These are phyloP conservation scores for Hymenoscyphus albidus DNA, from an alignment of 2,329 filamentous ascomycete species.

Conservation along the genomic window DNA sequence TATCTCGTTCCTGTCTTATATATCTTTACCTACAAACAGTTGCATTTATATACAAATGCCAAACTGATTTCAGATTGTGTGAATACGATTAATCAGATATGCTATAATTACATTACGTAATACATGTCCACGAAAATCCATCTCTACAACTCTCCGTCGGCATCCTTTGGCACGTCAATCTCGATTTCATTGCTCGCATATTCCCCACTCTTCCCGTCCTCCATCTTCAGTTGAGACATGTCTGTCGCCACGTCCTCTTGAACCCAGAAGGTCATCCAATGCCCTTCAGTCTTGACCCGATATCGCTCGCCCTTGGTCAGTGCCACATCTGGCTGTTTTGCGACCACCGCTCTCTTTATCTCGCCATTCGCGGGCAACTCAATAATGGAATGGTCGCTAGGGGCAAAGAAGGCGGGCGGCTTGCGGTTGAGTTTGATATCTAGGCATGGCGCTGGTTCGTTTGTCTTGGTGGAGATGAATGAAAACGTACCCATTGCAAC, in stretches of 20 bases:
- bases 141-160: constrained; percentile 35
- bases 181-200: constrained; percentile 18
- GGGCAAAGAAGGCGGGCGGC: constrained; percentile 22
- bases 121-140: too few species aligned
- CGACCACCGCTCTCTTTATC: constrained; percentile 24
- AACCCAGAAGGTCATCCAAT: constrained; percentile 38
- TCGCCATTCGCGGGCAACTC: constrained; percentile 32
- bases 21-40: too few species aligned
- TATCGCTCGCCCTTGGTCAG: constrained; percentile 35
- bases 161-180: constrained; percentile 4
- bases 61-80: too few species aligned
- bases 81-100: too few species aligned
- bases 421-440: constrained; percentile 30
- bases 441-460: constrained; percentile 18
- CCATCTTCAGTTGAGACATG: constrained; percentile 8
- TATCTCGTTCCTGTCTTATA: too few species aligned
- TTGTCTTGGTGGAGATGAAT: constrained; percentile 25
- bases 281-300: constrained; percentile 33
- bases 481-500: constrained; percentile 34
- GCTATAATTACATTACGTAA: too few species aligned
- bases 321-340: constrained; percentile 29
- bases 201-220: constrained; percentile 10
- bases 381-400: constrained; percentile 28
- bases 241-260: constrained; percentile 6
- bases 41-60: too few species aligned